A percentile compares a stretch with the other conserved stretches of the same genome.
Conservation (phyloP, 2,329 filamentous ascomycete species). For the Ophiostoma sp. region DNA sequence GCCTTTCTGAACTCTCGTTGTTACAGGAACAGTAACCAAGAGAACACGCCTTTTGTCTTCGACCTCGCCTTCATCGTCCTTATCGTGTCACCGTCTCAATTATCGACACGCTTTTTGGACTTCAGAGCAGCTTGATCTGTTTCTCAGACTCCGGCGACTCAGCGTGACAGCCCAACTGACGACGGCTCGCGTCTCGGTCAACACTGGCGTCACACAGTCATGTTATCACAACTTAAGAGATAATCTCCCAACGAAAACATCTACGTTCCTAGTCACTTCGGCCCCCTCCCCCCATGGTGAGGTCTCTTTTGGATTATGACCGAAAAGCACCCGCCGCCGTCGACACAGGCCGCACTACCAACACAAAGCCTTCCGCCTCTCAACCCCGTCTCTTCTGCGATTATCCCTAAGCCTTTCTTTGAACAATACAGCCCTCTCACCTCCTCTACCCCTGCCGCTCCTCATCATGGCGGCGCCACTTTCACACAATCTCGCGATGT, state of each 20-base stretch:
- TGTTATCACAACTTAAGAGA: slow-evolving; percentile 42
- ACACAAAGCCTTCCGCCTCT: slow-evolving; percentile 46
- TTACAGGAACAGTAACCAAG: neutral
- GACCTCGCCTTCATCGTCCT: neutral
- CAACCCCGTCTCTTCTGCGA: slow-evolving; percentile 28
- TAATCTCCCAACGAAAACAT: slow-evolving; percentile 20
- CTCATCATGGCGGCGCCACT: neutral
- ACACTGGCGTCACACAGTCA: slow-evolving; percentile 41
- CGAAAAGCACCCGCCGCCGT: slow-evolving; percentile 51
- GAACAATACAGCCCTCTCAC: slow-evolving; percentile 17
- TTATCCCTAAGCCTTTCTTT: neutral
- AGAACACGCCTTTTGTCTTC: neutral
- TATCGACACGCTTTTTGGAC: neutral
- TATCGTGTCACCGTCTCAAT: neutral
- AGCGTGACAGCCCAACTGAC: slow-evolving; percentile 5
- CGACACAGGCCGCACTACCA: slow-evolving; percentile 52
- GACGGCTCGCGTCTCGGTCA: slow-evolving; percentile 16
- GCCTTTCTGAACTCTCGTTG: neutral
- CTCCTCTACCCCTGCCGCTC: slow-evolving; percentile 24
- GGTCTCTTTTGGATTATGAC: slow-evolving; percentile 56
- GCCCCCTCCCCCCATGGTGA: slow-evolving; percentile 38
- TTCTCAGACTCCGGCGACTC: neutral
- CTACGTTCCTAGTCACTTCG: slow-evolving; percentile 24
- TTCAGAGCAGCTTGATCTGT: neutral
- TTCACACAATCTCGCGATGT: neutral